Evolutionary conservation across 441 rosid genomes (phyloP), one percentile per base, ranked within the genome.

Genomic region (Gossypium schwendimanii): DNA sequence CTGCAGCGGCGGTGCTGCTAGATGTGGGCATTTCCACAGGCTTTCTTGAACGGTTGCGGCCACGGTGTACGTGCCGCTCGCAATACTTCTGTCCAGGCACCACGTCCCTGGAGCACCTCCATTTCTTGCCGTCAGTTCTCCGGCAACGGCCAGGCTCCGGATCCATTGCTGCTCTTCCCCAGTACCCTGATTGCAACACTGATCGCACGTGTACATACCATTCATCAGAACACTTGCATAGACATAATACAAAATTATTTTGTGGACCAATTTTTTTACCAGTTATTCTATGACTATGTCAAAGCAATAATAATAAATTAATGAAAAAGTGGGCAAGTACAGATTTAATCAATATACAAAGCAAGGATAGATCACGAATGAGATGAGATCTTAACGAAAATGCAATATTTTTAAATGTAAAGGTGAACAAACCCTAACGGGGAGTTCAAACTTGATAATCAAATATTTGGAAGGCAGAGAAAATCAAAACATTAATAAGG

Each of bases 21-120:
- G 87, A 74, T 15, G 89, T 83, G 84, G 93, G 88, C 84, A 84
- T 84, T 91, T 95, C 98, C 97, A 91, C 97, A 86, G 91, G 98
- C 97, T 95, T 95, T 95, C 97, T 95, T 91, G 98, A 92, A 92
- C 99, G 99, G 89, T 87, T 93, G 84, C 98, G 97, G 89, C 99
- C 97, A 70, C 97, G 97, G 83, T 93, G 97, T 81, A 93, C 84
- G 89, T 93, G 99, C 90, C 98, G 98, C 88, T 95, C 95, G 79
- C 99, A 95, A 83, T 91, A 95, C 83, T 95, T 95, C 78, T 95
- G 92, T 39, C 97, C 97, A 2, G 78, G 83, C 71, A 91, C 96
- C 75, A 91, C 97, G 63, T 95, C 98, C 74, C 95, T 89, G 7
- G 98, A 91, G 80, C 98, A 95, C 82, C 99, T 84, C 99, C 99